Evolutionary conservation across 257 asterid genomes (phyloP).

Genomic region (Asclepias syriaca): DNA sequence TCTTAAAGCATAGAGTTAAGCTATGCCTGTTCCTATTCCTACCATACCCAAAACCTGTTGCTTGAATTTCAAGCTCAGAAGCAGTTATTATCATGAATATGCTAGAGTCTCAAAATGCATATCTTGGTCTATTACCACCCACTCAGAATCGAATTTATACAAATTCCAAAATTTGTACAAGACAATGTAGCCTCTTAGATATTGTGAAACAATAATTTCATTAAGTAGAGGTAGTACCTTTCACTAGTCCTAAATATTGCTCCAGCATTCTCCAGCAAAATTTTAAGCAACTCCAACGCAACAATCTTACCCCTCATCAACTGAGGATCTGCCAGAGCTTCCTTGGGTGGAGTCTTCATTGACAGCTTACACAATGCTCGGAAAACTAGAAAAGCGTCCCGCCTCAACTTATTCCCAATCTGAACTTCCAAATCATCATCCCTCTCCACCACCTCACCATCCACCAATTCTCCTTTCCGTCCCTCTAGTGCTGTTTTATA

Average conservation of each 20-base stretch:
- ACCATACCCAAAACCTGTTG: background rate
- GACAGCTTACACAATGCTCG: slow-evolving; percentile 94
- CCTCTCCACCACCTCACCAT: slow-evolving; percentile 79
- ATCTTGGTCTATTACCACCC: background rate
- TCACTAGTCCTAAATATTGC: slow-evolving; percentile 95
- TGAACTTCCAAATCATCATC: slow-evolving; percentile 96
- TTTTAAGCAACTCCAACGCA: slow-evolving; percentile 94
- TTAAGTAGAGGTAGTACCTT: slow-evolving; percentile 47
- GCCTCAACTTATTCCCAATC: slow-evolving; percentile 89
- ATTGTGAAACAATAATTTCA: too few relatives aligned
- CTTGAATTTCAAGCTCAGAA: background rate
- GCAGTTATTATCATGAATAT: background rate
- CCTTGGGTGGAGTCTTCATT: slow-evolving; percentile 98
- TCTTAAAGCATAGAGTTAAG: background rate
- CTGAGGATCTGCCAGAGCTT: slow-evolving; percentile 77
- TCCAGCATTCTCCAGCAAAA: slow-evolving; percentile 97
- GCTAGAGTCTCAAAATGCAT: background rate
- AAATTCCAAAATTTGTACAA: background rate
- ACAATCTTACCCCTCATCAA: slow-evolving; percentile 95
- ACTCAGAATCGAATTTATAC: background rate
- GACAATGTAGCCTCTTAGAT: background rate
- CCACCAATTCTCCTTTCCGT: slow-evolving; percentile 91
- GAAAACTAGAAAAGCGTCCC: slow-evolving; percentile 95
- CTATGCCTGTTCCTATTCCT: background rate
- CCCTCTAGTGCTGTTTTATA: slow-evolving; percentile 96